Conservation (phyloP, 768 basidiomycete genomes). For the Termitomyces titanicus region DNA sequence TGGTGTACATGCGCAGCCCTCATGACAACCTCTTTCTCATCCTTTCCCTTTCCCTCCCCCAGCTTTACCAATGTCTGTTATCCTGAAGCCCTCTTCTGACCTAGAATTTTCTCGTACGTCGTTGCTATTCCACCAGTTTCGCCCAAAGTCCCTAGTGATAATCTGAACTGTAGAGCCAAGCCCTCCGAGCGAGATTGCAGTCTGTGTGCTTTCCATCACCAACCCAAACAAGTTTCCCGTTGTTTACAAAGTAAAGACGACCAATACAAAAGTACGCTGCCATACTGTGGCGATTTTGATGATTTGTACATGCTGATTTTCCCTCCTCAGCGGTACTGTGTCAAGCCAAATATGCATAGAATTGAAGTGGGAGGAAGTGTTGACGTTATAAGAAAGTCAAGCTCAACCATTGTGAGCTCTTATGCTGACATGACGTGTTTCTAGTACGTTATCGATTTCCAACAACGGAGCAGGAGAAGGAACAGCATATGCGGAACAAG, state of each 20-base stretch:
- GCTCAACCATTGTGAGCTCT: not conserved
- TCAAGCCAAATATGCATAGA: conserved; percentile 1
- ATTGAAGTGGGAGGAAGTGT: not conserved
- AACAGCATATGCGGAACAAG: not conserved
- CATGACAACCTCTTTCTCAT: not conserved
- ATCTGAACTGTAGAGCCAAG: not conserved
- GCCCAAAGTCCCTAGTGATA: no score
- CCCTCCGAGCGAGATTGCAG: not conserved
- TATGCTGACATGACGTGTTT: not conserved
- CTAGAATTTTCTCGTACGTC: conserved; percentile 1
- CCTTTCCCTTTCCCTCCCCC: no score
- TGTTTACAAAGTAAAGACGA: conserved; percentile 3
- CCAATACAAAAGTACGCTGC: not conserved
- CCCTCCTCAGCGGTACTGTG: not conserved
- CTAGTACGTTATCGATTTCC: not conserved
- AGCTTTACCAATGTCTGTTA: conserved; percentile 36
- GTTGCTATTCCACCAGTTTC: not conserved
- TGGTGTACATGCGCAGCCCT: no score
- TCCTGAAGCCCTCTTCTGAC: conserved; percentile 75
- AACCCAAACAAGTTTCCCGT: not conserved
- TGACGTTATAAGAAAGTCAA: not conserved
- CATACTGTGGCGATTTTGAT: not conserved
- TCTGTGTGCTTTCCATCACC: not conserved
- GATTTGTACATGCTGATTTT: not conserved
- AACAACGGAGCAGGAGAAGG: not conserved